Conservation (phyloP, 192 early-diverging fungal species). For the Coemansia nantahalensis region DNA sequence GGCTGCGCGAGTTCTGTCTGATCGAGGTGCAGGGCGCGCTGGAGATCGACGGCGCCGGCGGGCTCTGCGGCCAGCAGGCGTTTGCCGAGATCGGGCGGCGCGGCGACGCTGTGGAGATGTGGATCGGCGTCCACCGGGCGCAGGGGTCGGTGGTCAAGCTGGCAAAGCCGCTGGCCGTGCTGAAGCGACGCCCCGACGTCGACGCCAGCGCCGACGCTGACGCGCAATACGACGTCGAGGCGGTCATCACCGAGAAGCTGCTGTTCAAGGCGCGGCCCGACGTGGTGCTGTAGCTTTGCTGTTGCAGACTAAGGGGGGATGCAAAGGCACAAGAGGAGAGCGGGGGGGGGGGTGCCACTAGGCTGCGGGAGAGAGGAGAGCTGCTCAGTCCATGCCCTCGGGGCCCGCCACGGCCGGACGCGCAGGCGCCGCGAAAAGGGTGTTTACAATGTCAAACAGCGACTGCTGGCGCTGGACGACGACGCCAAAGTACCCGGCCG, state of each 20-base stretch:
- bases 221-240: conserved; percentile 22
- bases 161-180: conserved; percentile 41
- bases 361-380: not conserved
- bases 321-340: not conserved
- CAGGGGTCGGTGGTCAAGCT: conserved; percentile 28
- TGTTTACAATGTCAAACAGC: conserved; percentile 48
- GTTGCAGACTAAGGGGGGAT: not conserved
- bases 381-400: conserved; percentile 38
- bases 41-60: conserved; percentile 37
- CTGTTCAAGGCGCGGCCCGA: conserved; percentile 46
- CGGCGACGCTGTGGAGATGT: conserved; percentile 25
- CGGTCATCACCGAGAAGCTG: conserved; percentile 47
- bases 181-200: conserved; percentile 11
- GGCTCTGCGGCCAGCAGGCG: conserved; percentile 33
- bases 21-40: conserved; percentile 46
- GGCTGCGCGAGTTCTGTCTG: conserved; percentile 39
- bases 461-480: conserved; percentile 50
- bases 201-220: not conserved
- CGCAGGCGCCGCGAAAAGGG: conserved; percentile 39
- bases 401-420: conserved; percentile 17
- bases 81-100: conserved; percentile 40
- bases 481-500: conserved; percentile 51
- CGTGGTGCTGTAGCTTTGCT: conserved; percentile 20
- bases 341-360: too few relatives aligned
- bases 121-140: conserved; percentile 39